Evolutionary conservation across 2,329 filamentous ascomycete genomes (phyloP), one percentile per base, ranked within the genome.

Genomic region (Aspergillus pseudotamarii): DNA sequence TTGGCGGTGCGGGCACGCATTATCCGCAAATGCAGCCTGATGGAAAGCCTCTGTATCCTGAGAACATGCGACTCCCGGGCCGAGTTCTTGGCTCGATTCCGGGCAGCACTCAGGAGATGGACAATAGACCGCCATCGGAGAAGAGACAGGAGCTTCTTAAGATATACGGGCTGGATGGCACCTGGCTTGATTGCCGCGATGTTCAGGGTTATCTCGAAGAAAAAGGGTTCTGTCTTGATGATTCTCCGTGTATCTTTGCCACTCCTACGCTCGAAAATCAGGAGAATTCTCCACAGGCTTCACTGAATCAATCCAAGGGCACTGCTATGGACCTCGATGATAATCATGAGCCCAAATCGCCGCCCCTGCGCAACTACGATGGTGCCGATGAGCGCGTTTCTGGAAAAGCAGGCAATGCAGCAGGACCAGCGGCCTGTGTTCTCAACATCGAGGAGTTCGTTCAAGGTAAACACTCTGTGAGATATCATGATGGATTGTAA

Each of bases 1-100:
- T 93, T 21, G 90, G 90, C 1, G 89, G 89, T 2, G 84, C 89
- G 0, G 91, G 91, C 0, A 89, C 87, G 1, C 89, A 89, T 70
- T 91, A 88, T 67, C 78, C 80, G 5, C 71, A 73, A 3, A 71
- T 70, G n/a, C 78, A 79, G 53, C 64, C 72, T 19, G 61, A 74
- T 2, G 80, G 79, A 0, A 77, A 75, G 38, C 73, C 68, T 23
- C 68, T 72, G 9, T 76, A 72, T 54, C 72, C 72, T 4, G 66
- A 67, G 5, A 74, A 72, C 23, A 74, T 72, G 60, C 68, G 69
- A 11, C 45, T 68, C 6, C 69, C 70, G 19, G 56, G 67, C 12
- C 60, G 67, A 21, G 59, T 69, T 9, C 55, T 72, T 9, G 62
- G 66, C 1, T 60, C 53, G 1, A n/a, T 69, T 10, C 51, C 56